A percentile compares a stretch with the other conserved stretches of the same genome.
These are phyloP conservation scores for Amanita subjunquillea DNA, from an alignment of 768 basidiomycete species.

Conservation along the genomic window DNA sequence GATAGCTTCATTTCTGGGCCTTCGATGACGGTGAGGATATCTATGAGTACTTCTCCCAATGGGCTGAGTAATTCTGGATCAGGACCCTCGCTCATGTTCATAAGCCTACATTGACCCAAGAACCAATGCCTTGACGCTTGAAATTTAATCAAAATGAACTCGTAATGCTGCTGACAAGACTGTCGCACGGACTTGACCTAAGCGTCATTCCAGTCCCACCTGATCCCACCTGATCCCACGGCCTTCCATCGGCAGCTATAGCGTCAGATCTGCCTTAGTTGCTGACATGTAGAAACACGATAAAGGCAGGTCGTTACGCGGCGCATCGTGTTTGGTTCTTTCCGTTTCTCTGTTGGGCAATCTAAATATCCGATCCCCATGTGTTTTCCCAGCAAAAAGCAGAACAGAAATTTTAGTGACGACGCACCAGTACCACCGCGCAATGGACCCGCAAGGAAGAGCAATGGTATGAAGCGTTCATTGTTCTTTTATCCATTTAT, in stretches of 20 bases:
- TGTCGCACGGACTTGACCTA: too few relatives aligned
- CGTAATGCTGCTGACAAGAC: too few relatives aligned
- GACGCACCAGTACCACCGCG: neutral
- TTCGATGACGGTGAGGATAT: too few relatives aligned
- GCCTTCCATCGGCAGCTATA: too few relatives aligned
- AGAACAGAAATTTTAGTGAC: constrained; percentile 1
- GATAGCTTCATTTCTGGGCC: too few relatives aligned
- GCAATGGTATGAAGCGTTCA: neutral
- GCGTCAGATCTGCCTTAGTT: too few relatives aligned
- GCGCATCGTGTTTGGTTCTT: neutral
- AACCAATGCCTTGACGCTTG: too few relatives aligned
- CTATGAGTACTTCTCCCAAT: too few relatives aligned
- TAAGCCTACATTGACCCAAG: too few relatives aligned
- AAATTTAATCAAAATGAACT: too few relatives aligned
- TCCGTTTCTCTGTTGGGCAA: neutral
- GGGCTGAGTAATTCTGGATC: too few relatives aligned
- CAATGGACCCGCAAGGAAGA: neutral
- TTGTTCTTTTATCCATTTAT: neutral
- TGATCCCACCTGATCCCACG: neutral
- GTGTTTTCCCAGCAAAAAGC: constrained; percentile 3
- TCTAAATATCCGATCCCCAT: neutral
- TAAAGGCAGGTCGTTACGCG: neutral
- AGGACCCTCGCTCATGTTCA: too few relatives aligned
- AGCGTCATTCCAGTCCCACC: neutral
- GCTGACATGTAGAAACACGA: neutral